Base-by-base conservation (phyloP, 208 protist genomes). In the Acanthamoeba royreba region DNA sequence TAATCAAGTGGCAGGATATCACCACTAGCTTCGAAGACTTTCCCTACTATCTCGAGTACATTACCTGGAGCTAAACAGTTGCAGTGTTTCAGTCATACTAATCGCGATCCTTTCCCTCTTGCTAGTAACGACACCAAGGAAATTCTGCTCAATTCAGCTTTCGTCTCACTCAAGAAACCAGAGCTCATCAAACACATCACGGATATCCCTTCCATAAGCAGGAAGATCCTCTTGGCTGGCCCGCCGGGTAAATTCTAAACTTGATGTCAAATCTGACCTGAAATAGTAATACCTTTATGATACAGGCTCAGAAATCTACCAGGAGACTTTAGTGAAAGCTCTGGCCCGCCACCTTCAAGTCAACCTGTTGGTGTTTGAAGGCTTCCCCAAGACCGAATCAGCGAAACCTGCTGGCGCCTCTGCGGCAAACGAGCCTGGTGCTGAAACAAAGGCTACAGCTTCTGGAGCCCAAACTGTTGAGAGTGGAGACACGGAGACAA, bases 1-100 rank as follows among this genome's bases (percentile, higher is more conserved):
- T 91, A 5, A 33, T 91, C 85, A 91, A 91, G 52, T 91, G 85
- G 85, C 53, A 91, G 55, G 85, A 91, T 35, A 91, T 91, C 55
- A 35, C 33, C 42, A 47, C 42, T 35, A 72, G 40, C n/a, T 91
- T 91, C 40, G 85, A 63, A 38, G 85, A 91, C 9, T 91, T 91
- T 43, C 88, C 61, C 19, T 92, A 92, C 31, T 92, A 45, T 35
- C 8, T 92, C 11, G 88, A 92, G 45, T 81, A 53, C 74, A 45
- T 45, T 19, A 2, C 38, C 66, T 4, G 1, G 25, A 11, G 25
- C 83, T 42, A 4, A n/a, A 28, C 7, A 22, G 13, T 31, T 52
- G 22, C 3, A 53, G n/a, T 31, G 9, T 55, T 52, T 13, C 22
- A 22, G 22, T 38, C 9, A 52, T 52, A 49, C 42, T 61, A 61